phyloP scores from a whole-genome alignment of 2,329 filamentous ascomycete species.

The Sphaerostilbella broomeana region DNA sequence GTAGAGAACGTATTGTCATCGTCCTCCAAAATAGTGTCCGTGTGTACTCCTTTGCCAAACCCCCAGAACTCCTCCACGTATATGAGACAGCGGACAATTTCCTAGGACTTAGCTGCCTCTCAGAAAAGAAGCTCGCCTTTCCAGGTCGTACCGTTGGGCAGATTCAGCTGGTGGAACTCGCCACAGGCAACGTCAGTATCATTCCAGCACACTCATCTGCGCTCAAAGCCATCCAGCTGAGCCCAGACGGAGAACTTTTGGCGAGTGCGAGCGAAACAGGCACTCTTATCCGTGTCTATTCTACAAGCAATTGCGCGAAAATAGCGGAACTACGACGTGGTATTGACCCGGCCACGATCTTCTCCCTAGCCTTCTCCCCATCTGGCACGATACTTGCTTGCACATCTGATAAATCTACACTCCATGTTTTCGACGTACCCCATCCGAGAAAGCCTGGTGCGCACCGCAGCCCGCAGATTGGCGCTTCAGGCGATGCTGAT shows the following conservation, averaged over 20 bases:
- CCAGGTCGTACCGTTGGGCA: conserved; percentile 84
- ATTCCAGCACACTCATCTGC: conserved; percentile 82
- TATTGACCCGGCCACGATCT: conserved; percentile 81
- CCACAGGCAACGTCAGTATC: conserved; percentile 79
- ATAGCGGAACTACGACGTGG: conserved; percentile 81
- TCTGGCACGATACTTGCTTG: conserved; percentile 74
- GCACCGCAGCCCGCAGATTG: conserved; percentile 26
- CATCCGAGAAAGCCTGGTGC: conserved; percentile 39
- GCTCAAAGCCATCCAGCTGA: conserved; percentile 72
- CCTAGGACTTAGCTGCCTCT: conserved; percentile 71
- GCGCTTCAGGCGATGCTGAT: conserved; percentile 35
- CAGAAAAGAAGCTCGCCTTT: conserved; percentile 67
- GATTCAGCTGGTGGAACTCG: conserved; percentile 76
- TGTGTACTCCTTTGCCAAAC: conserved; percentile 71
- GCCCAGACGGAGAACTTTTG: conserved; percentile 69
- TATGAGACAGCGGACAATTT: conserved; percentile 86
- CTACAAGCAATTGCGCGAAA: conserved; percentile 71
- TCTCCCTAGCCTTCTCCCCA: conserved; percentile 81
- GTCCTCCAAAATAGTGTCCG: conserved; percentile 76
- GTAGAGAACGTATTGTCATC: conserved; percentile 69
- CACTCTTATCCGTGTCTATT: conserved; percentile 81
- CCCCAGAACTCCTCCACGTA: conserved; percentile 61
- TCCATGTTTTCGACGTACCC: conserved; percentile 88
- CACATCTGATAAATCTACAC: conserved; percentile 92
- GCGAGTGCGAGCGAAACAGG: conserved; percentile 90